Conservation (phyloP, 2,329 filamentous ascomycete species). For the Xylaria sp. region DNA sequence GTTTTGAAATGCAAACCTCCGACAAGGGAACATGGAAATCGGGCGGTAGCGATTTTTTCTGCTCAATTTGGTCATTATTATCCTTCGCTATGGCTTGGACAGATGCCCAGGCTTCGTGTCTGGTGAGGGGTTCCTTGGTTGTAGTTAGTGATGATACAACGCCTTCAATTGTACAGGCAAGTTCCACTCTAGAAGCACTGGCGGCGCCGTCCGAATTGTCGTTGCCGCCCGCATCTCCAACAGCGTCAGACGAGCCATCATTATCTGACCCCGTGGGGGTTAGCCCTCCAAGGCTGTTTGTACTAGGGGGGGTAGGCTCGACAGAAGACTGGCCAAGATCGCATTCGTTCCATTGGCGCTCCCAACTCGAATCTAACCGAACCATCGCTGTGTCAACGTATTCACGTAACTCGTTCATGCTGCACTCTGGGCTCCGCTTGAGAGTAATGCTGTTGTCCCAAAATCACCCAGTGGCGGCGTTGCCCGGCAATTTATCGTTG, state of each 20-base stretch:
- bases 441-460: neutral
- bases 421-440: slow-evolving; percentile 8
- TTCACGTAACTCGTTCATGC: slow-evolving; percentile 15
- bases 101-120: slow-evolving; percentile 17
- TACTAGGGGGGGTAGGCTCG: slow-evolving; percentile 23
- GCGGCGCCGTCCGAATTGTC: neutral
- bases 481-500: slow-evolving; percentile 7
- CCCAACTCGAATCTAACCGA: slow-evolving; percentile 4
- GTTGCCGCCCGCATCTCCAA: neutral
- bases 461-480: slow-evolving; percentile 6
- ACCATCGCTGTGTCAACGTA: neutral
- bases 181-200: neutral
- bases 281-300: slow-evolving; percentile 20
- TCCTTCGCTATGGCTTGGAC: slow-evolving; percentile 19
- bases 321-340: slow-evolving; percentile 10
- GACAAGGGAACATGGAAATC: neutral
- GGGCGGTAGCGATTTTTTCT: neutral
- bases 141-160: slow-evolving; percentile 12
- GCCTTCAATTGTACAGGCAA: slow-evolving; percentile 20
- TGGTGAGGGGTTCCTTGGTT: slow-evolving; percentile 9
- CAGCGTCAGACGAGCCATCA: slow-evolving; percentile 1
- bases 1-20: slow-evolving; percentile 16
- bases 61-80: slow-evolving; percentile 19
- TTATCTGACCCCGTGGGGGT: slow-evolving; percentile 22
- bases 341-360: slow-evolving; percentile 10